Conservation (phyloP, 441 rosid species). For the Erodium chrysanthum region DNA sequence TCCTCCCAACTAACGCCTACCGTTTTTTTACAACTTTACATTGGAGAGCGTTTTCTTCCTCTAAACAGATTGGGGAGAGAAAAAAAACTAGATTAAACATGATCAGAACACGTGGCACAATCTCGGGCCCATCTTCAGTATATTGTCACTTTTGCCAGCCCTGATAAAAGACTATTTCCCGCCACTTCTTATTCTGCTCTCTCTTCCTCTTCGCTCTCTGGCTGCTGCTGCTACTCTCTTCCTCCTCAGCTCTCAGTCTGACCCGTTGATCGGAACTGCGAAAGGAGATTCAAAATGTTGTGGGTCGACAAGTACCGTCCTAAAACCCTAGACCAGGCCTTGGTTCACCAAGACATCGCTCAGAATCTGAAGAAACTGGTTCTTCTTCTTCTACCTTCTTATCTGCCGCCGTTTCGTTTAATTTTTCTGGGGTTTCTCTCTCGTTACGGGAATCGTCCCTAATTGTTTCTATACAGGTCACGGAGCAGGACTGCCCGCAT, state of each 20-base stretch:
- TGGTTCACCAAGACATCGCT: conserved; percentile 72
- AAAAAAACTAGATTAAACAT: no score
- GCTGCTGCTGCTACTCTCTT: no score
- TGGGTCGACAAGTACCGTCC: conserved; percentile 99
- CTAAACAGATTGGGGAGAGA: no score
- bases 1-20: no score
- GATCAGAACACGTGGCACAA: no score
- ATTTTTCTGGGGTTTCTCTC: neutral
- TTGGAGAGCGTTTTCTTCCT: no score
- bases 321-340: conserved; percentile 64
- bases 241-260: neutral
- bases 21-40: no score
- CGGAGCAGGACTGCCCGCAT: conserved; percentile 92
- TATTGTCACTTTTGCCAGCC: no score
- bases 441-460: no score
- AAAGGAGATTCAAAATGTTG: conserved; percentile 40
- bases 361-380: conserved; percentile 79
- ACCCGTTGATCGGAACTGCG: neutral
- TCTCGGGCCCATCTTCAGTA: no score
- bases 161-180: neutral
- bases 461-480: conserved; percentile 33
- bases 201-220: no score
- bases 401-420: neutral
- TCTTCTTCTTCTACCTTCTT: neutral
- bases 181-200: neutral